Base-by-base conservation (phyloP, 257 asterid species). In the Przewalskia tangutica region DNA sequence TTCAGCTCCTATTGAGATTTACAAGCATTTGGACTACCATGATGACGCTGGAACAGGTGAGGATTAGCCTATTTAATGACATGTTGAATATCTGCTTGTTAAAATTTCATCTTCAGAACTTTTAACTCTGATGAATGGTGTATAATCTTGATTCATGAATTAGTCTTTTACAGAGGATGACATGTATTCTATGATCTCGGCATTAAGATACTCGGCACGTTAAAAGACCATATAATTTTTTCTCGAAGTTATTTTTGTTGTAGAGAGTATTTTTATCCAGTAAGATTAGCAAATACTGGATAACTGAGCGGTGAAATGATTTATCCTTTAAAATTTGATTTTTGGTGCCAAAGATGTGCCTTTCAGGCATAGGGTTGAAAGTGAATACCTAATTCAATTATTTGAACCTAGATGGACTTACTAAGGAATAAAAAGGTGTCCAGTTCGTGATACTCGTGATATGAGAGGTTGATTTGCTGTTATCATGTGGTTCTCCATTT, bases 21-120 rank as follows among this genome's bases (percentile, higher is more conserved):
- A 96, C 93, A 96, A 96, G 92, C 99, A 96, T 85, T 93, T 96
- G 81, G 98, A 92, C 82, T 92, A 93, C 92, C 98, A 94, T 56
- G 98, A 93, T 83, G 94, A 92, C 84, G 91, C 68, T 17, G 98
- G 95, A 84, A 88, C 91, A 80, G 98, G 99, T 95, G 80, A 67
- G 80, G 32, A 77, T 34, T 62, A 53, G 12, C 80, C 63, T 75
- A 16, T 50, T 27, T 13, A 27, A 27, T 75, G 62, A 27, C 40
- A 34, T 20, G 36, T 38, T 80, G 53, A 58, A 82, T 55, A 50
- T 80, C 18, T 76, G 18, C 42, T 75, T 48, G 60, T 73, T 73
- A 50, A 50, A 13, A 48, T 50, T 75, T 50, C 62, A 75, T 75
- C 62, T 50, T 75, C 60, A 50, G 23, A 27, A 75, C 42, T 27